Base-by-base conservation (phyloP, 441 rosid species). In the Jatropha multifida region DNA sequence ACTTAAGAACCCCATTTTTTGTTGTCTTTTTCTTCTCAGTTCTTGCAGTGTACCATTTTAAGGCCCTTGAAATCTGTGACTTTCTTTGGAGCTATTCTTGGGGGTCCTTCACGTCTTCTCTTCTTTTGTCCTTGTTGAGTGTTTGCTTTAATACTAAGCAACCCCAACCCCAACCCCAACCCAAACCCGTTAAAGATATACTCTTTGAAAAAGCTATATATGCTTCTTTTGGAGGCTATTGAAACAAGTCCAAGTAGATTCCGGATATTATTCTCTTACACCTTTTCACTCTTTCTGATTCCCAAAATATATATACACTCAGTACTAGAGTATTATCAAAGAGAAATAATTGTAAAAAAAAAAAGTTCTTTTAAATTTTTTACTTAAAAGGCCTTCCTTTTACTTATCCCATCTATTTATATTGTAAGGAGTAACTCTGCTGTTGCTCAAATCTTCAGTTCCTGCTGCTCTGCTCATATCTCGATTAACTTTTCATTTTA, bases 261-360 rank as follows among this genome's bases (percentile, higher is more conserved):
- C 90, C 87, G 85, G 84, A 82, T 76, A 62, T 80, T 84, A 83
- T 83, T 81, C 83, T 78, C 76, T 80, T 71, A 54, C 76, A 71
- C 76, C 40, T 26, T 69, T 17, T 26, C 8, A n/a, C 67, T 67
- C 65, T 71, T 62, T 69, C 67, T 70, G 72, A 69, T 80, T 86
- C 80, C 83, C 80, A 74, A 81, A 72, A 76, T 72, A 44, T 44
- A 44, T 32, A 32, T 32, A 1, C 32, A 32, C 32, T 11, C 10
- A 44, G 48, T 44, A 7, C 1, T 6, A 11, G 7, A 7, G 48
- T 44, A 56, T 10, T 76, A 60, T 20, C 76, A 65, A 71, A 72
- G 48, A 66, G 42, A 4, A 17, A 49, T 2, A 26, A 3, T 7
- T 17, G 26, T 8, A 2, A 66, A 60, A 75, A 40, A 27, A 14